Base-by-base conservation (phyloP, 2,329 filamentous ascomycete genomes). In the Rosellinia necatrix region DNA sequence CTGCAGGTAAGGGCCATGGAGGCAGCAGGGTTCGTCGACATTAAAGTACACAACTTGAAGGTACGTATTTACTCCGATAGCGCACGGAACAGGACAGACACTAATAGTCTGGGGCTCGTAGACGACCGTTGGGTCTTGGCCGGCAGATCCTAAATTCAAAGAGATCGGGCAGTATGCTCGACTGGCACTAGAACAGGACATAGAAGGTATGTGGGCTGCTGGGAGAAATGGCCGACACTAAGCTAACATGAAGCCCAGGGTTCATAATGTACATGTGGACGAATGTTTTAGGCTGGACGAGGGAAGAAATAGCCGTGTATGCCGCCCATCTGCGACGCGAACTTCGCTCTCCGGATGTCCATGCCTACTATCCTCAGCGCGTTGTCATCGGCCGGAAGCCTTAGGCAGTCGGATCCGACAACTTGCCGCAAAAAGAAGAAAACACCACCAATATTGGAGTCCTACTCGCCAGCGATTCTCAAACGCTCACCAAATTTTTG, bases 61-160 rank as follows among this genome's bases (percentile, higher is more conserved):
- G 68, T 65, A 44, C 6, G 63, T 46, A 12, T 0, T 8, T 6
- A 15, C 3, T n/a, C 21, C 17, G 9, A 2, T 21, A 6, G 21
- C 29, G 32, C n/a, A 38, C 15, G 17, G 22, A 1, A 13, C 2
- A 34, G 21, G 41, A 34, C 10, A 4, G 2, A 21, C 5, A 21
- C 51, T 53, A 10, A 53, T 17, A 10, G 1, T 27, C 22, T 30
- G n/a, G 32, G 9, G 9, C 8, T 30, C 47, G 19, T 10, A 75
- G 67, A 66, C 71, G 48, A 75, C 75, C 0, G 63, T 75, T 9
- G 75, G 75, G 2, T 59, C 64, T 6, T 80, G 78, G 78, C 67
- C 77, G 1, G 74, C 71, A 46, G 72, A 76, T 15, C 59, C 66
- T 0, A 66, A 65, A 9, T 61, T 65, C 6, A 71, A 71, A 49